A percentile compares a stretch with the other conserved stretches of the same genome.
phyloP scores from a whole-genome alignment of 2,329 filamentous ascomycete genomes.

The Falciphora oryzae region DNA sequence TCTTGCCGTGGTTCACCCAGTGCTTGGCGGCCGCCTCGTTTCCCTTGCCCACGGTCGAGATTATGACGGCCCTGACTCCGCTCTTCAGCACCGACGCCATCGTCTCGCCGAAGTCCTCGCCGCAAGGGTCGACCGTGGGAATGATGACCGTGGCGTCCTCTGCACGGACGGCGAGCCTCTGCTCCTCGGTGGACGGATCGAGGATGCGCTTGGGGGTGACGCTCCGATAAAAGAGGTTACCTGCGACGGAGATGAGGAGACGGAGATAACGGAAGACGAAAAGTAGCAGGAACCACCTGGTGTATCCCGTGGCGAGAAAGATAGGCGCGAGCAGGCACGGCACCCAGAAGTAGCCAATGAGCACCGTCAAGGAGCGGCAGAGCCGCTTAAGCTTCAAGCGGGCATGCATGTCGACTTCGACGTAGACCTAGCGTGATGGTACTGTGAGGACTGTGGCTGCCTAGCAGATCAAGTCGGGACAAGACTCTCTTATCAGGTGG shows the following conservation, averaged over 20 bases:
- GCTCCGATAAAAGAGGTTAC: constrained; percentile 35
- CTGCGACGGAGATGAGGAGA: constrained; percentile 35
- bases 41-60: constrained; percentile 37
- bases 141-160: constrained; percentile 45
- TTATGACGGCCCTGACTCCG: constrained; percentile 31
- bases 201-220: constrained; percentile 23
- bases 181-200: constrained; percentile 17
- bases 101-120: constrained; percentile 29
- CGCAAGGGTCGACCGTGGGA: constrained; percentile 41
- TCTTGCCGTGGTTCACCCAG: constrained; percentile 15
- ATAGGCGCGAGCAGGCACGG: not conserved
- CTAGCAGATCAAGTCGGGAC: too few relatives aligned
- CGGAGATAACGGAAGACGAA: constrained; percentile 41
- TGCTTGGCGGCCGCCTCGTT: constrained; percentile 15
- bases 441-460: too few relatives aligned
- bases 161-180: not conserved
- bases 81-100: constrained; percentile 30
- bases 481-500: too few relatives aligned
- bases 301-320: not conserved
- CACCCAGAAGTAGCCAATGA: not conserved
- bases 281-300: constrained; percentile 26
- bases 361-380: too few relatives aligned
- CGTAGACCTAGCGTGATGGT: too few relatives aligned
- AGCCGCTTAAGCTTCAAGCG: too few relatives aligned
- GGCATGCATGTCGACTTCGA: not conserved